Conservation (phyloP, 2,329 filamentous ascomycete species). For the Didymella lethalis region DNA sequence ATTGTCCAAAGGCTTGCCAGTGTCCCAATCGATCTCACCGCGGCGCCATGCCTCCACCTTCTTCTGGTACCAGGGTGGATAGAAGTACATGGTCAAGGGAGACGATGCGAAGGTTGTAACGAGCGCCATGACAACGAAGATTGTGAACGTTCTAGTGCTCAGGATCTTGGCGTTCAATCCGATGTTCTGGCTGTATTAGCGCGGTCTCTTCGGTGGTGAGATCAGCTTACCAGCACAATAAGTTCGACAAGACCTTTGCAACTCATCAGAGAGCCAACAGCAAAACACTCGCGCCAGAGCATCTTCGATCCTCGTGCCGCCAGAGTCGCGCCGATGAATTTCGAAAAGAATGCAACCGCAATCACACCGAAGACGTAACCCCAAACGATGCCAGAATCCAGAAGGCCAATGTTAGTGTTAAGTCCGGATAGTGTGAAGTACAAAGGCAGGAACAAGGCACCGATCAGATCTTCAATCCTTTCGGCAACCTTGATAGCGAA, state of each 20-base stretch:
- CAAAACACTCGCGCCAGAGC: slow-evolving; percentile 87
- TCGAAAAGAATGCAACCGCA: slow-evolving; percentile 80
- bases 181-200: slow-evolving; percentile 67
- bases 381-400: slow-evolving; percentile 85
- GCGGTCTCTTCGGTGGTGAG: background rate
- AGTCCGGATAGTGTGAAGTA: slow-evolving; percentile 94
- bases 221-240: slow-evolving; percentile 80
- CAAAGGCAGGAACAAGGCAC: slow-evolving; percentile 82
- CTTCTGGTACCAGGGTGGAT: slow-evolving; percentile 78
- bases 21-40: slow-evolving; percentile 91
- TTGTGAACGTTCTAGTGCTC: slow-evolving; percentile 83
- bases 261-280: slow-evolving; percentile 91
- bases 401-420: slow-evolving; percentile 83
- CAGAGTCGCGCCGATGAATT: slow-evolving; percentile 81
- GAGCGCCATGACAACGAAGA: slow-evolving; percentile 93
- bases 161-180: slow-evolving; percentile 84
- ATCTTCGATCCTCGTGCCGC: slow-evolving; percentile 79
- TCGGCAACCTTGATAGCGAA: slow-evolving; percentile 92
- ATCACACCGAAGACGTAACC: slow-evolving; percentile 87
- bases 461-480: slow-evolving; percentile 92
- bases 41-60: slow-evolving; percentile 78
- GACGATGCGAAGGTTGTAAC: slow-evolving; percentile 86
- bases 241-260: slow-evolving; percentile 95
- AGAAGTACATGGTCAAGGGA: slow-evolving; percentile 75
- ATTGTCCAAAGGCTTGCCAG: slow-evolving; percentile 56